These are phyloP conservation scores for Globisporangium yorkense DNA, from an alignment of 352 stramenopile genomes.

Conservation along the genomic window DNA sequence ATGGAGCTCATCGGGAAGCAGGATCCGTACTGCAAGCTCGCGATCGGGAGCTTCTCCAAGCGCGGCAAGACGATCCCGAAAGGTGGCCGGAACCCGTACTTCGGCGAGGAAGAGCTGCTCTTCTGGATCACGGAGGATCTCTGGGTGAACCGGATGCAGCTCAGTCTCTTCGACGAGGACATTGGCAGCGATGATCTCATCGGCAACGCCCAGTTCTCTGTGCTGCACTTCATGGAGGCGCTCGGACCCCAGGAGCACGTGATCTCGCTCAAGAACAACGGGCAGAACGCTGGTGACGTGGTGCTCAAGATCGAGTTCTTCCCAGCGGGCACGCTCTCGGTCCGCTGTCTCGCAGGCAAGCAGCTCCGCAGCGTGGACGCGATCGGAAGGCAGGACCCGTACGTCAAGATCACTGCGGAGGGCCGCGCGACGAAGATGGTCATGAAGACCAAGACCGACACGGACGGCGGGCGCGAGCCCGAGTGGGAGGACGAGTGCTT, in stretches of 20 bases:
- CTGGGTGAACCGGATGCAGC: constrained; percentile 76
- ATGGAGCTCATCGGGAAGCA: constrained; percentile 89
- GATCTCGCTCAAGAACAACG: constrained; percentile 59
- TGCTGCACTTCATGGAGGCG: constrained; percentile 69
- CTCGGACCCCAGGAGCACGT: constrained; percentile 38
- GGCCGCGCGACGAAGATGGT: constrained; percentile 66
- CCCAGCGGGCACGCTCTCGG: constrained; percentile 55
- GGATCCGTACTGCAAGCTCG: constrained; percentile 88
- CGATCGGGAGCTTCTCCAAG: constrained; percentile 63
- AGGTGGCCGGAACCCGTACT: constrained; percentile 87
- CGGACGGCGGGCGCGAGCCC: constrained; percentile 73
- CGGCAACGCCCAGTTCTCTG: constrained; percentile 62
- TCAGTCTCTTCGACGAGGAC: constrained; percentile 86
- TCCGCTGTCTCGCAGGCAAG: constrained; percentile 54
- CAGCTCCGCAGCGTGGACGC: constrained; percentile 70
- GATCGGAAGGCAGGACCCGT: constrained; percentile 69
- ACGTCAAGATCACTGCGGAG: constrained; percentile 75
- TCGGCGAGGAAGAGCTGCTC: constrained; percentile 87
- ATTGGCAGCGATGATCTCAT: constrained; percentile 89
- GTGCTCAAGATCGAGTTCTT: constrained; percentile 81
- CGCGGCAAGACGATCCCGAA: constrained; percentile 67
- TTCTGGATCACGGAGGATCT: constrained; percentile 90
- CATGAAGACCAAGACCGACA: constrained; percentile 83
- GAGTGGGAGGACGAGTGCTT: constrained; percentile 83
- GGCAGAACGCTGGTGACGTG: constrained; percentile 67